Base-by-base conservation (phyloP, 305 asterid genomes). In the Ilex paraguariensis region DNA sequence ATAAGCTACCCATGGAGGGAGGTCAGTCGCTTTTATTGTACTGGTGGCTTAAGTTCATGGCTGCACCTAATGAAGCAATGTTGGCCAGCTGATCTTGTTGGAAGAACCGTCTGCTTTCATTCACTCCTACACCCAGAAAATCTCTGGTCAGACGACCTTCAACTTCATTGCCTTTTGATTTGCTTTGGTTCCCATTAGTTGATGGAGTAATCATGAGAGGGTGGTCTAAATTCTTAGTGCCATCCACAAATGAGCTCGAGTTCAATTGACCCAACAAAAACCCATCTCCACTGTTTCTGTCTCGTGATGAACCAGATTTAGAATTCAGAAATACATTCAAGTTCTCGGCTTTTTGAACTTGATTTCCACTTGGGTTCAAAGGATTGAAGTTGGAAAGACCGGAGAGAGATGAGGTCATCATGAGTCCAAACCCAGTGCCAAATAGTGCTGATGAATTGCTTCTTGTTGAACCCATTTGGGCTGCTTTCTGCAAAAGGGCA, bases 401-500 rank as follows among this genome's bases (percentile, higher is more conserved):
- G 5, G 86, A 64, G 39, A 73, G 57, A 9, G 87, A 65, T 12
- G 90, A 77, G 28, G 28, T 0, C 44, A 73, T 69, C 86, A 85
- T 75, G 1, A 80, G 73, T 14, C 95, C 92, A 45, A 84, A 86
- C 21, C 87, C 88, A 10, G 61, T 17, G 12, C 85, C 77, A 45
- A 82, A 81, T 0, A 78, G 45, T 0, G 81, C 30, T 0, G 91
- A 73, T 0, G 91, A 73, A 21, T 73, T 82, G 77, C 91, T 84
- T 57, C 95, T 82, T 0, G 93, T 87, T 14, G 97, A 91, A 42
- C 98, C 96, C 87, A 91, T 87, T 61, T 84, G 95, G 6, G 98
- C 96, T 45, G 96, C 96, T 30, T 82, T 88, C 67, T 88, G 95
- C 10, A 91, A 70, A 36, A 91, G 74, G 11, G 95, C 96, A 2